Percentiles rank a stretch among this genome's conserved stretches.
These are phyloP conservation scores for Suillus weaverae DNA, from an alignment of 768 basidiomycete genomes.

Conservation along the genomic window DNA sequence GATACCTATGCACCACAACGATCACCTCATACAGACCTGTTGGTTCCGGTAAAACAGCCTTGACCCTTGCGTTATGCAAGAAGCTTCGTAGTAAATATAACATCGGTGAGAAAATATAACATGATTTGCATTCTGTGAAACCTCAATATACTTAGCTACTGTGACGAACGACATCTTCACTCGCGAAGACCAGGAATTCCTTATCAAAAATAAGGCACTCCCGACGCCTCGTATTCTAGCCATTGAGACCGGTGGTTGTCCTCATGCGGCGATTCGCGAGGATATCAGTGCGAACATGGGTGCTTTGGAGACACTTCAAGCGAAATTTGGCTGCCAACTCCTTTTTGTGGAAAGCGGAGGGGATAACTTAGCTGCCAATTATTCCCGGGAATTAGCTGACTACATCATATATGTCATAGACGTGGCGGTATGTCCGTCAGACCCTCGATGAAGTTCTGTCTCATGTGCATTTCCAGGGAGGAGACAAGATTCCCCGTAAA, in stretches of 20 bases:
- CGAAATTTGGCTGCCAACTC: slow-evolving; percentile 85
- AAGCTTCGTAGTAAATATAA: slow-evolving; percentile 81
- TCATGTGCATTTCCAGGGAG: slow-evolving; percentile 58
- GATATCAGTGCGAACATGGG: slow-evolving; percentile 98
- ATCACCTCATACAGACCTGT: slow-evolving; percentile 65
- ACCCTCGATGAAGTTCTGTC: not conserved
- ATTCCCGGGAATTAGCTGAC: slow-evolving; percentile 93
- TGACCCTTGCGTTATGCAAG: slow-evolving; percentile 88
- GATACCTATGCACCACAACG: not conserved
- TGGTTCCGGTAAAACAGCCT: slow-evolving; percentile 96
- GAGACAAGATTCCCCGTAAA: slow-evolving; percentile 98
- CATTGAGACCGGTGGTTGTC: slow-evolving; percentile 98
- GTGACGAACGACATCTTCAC: slow-evolving; percentile 99
- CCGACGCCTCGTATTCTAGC: slow-evolving; percentile 85
- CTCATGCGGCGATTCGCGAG: slow-evolving; percentile 97
- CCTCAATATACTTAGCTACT: slow-evolving; percentile 55
- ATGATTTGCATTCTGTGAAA: slow-evolving; percentile 10
- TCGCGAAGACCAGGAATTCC: slow-evolving; percentile 94
- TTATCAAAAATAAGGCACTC: slow-evolving; percentile 90
- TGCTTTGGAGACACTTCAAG: slow-evolving; percentile 91
- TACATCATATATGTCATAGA: slow-evolving; percentile 96
- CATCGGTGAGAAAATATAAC: slow-evolving; percentile 60
- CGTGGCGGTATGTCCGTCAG: slow-evolving; percentile 57
- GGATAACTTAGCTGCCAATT: slow-evolving; percentile 96
- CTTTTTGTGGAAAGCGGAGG: slow-evolving; percentile 96